A percentile compares a stretch with the other conserved stretches of the same genome.
Evolutionary conservation across 805 yeast species (phyloP).

Genomic region (Suhomyces sp.): DNA sequence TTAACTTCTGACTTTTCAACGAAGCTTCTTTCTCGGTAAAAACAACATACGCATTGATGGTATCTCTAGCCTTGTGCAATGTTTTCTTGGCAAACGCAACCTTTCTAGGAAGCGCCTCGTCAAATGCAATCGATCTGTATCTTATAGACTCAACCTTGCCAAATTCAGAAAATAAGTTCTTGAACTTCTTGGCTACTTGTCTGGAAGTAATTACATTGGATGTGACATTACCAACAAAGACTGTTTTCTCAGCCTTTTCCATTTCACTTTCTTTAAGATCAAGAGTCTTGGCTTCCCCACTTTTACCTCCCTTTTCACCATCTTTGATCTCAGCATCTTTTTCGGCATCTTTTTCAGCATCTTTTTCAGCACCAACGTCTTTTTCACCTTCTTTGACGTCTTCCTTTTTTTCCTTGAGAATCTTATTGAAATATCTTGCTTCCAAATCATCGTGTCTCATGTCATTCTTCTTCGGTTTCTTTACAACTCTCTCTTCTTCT

Average conservation of each 20-base stretch:
- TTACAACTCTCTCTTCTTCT: conserved; percentile 14
- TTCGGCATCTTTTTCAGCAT: conserved; percentile 20
- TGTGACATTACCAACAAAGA: conserved; percentile 86
- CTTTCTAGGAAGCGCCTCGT: conserved; percentile 85
- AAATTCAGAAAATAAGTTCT: conserved; percentile 51
- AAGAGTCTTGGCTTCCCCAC: conserved; percentile 43
- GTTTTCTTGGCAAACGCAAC: conserved; percentile 83
- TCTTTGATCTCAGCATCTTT: conserved; percentile 7
- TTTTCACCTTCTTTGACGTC: conserved; percentile 20
- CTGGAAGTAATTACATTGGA: conserved; percentile 63
- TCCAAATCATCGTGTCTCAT: conserved; percentile 53
- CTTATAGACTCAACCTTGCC: conserved; percentile 73
- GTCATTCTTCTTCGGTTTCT: conserved; percentile 17
- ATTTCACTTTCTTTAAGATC: conserved; percentile 70
- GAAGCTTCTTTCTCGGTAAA: conserved; percentile 55
- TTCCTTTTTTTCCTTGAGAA: conserved; percentile 30
- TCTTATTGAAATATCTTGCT: conserved; percentile 49
- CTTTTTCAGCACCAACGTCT: conserved; percentile 6
- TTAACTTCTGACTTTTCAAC: conserved; percentile 47
- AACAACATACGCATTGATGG: conserved; percentile 87
- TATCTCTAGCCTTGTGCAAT: conserved; percentile 71
- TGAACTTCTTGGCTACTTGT: conserved; percentile 58
- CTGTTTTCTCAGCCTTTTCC: conserved; percentile 77
- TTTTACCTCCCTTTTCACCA: conserved; percentile 10
- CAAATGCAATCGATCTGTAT: conserved; percentile 88